Evolutionary conservation across 345 rosid genomes (phyloP), one percentile per base, ranked within the genome.

Genomic region (Trapa bicornis): DNA sequence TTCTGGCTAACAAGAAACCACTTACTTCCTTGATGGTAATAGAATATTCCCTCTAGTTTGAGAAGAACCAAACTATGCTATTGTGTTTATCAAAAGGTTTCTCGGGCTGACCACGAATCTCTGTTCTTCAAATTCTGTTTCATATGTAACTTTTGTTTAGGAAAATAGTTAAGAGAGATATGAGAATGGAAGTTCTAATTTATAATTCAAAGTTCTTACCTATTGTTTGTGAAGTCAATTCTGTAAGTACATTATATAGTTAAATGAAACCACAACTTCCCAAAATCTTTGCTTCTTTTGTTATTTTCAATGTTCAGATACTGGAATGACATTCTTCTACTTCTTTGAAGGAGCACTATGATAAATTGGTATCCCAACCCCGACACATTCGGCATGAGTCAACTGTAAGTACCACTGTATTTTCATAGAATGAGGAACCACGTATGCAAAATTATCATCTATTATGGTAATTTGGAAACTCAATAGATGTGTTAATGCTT

Each of bases 1-100:
- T 93, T 80, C 69, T 93, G 67, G 98, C 98, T 56, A 90, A 93
- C 73, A 93, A 93, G 82, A 93, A 90, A 78, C 97, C 98, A 75
- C 87, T 88, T 68, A 88, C 98, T 17, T 80, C 92, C 54, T 71
- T 88, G 43, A 69, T 87, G 86, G 98, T 92, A 86, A 77, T 65
- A 33, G 53, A 39, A 54, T 67, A 2, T 50, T 47, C 67, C 47
- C 17, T 35, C 45, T 68, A 2, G 43, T n/a, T 57, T n/a, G n/a
- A 17, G 37, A 4, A 10, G 11, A 17, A 22, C 64, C 43, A 41
- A 41, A 41, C 43, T 8, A 47, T 47, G 17, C 47, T n/a, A 8
- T 4, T 61, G 50, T 41, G 41, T 22, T 4, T 16, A 16, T 39
- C 4, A 58, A 41, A 41, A 41, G 43, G 43, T 41, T 41, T 41